Evolutionary conservation across 2,329 filamentous ascomycete genomes (phyloP).

Genomic region (Diaporthe sp.): DNA sequence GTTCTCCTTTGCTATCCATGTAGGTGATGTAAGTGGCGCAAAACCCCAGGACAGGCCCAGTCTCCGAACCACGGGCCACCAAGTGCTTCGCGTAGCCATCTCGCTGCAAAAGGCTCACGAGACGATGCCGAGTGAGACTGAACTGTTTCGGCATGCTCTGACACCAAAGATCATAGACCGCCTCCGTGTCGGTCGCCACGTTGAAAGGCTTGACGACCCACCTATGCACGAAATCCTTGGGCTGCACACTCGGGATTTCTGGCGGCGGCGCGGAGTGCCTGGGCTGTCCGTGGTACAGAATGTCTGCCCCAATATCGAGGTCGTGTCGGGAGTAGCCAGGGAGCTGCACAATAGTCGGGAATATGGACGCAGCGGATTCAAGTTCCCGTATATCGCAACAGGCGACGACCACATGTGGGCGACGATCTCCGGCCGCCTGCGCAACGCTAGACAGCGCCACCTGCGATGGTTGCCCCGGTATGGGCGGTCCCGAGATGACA

Average conservation of each 20-base stretch:
- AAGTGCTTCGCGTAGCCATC: slow-evolving; percentile 69
- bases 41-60: slow-evolving; percentile 61
- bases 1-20: slow-evolving; percentile 61
- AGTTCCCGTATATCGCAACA: slow-evolving; percentile 58
- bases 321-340: slow-evolving; percentile 58
- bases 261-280: slow-evolving; percentile 39
- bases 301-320: slow-evolving; percentile 60
- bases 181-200: slow-evolving; percentile 50
- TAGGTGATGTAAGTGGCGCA: slow-evolving; percentile 71
- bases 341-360: slow-evolving; percentile 64
- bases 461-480: slow-evolving; percentile 61
- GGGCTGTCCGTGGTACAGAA: slow-evolving; percentile 54
- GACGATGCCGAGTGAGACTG: slow-evolving; percentile 51
- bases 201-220: slow-evolving; percentile 58
- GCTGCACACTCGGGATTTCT: slow-evolving; percentile 41
- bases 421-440: slow-evolving; percentile 55
- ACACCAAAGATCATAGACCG: slow-evolving; percentile 59
- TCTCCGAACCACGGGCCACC: slow-evolving; percentile 60
- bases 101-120: slow-evolving; percentile 60
- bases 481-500: slow-evolving; percentile 63
- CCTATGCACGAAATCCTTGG: slow-evolving; percentile 43
- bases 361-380: slow-evolving; percentile 51
- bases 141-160: slow-evolving; percentile 57
- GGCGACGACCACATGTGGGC: slow-evolving; percentile 62
- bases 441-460: slow-evolving; percentile 60